These are phyloP conservation scores for Boletus patriciae DNA, from an alignment of 768 basidiomycete genomes.

Conservation along the genomic window DNA sequence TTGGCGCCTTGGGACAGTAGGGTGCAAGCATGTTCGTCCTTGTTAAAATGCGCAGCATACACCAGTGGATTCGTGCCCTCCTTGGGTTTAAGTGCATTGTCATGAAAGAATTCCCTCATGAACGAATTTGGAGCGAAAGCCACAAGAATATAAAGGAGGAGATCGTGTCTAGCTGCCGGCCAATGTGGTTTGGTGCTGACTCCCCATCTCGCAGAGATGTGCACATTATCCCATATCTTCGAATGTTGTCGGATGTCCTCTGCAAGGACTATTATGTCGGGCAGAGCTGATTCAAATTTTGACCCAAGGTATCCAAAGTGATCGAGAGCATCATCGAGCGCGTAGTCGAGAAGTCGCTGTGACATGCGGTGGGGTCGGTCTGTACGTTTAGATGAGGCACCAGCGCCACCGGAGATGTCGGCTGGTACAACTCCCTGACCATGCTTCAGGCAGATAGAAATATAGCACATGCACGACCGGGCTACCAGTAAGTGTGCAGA, in stretches of 20 bases:
- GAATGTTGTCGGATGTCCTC: not conserved
- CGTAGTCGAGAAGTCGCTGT: not conserved
- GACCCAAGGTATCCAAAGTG: conserved; percentile 1
- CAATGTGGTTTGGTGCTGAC: not conserved
- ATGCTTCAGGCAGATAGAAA: not conserved
- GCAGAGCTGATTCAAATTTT: not conserved
- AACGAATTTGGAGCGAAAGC: not conserved
- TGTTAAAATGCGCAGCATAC: conserved; percentile 3
- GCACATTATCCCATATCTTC: not conserved
- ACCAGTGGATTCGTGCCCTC: conserved; percentile 5
- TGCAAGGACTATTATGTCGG: not conserved
- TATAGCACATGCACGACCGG: conserved; percentile 1
- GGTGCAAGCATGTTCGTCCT: not conserved
- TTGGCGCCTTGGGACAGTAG: not conserved
- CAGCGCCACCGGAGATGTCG: too few relatives aligned
- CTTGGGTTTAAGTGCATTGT: not conserved
- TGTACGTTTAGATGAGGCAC: not conserved
- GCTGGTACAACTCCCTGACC: not conserved
- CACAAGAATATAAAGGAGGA: not conserved
- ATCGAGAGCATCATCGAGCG: not conserved
- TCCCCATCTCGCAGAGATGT: not conserved
- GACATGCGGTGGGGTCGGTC: not conserved
- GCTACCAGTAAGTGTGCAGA: not conserved
- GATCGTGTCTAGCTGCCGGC: not conserved
- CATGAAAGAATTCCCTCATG: not conserved